Evolutionary conservation across 495 filamentous ascomycete genomes (phyloP), one percentile per base, ranked within the genome.

Genomic region (Daldinia decipiens): DNA sequence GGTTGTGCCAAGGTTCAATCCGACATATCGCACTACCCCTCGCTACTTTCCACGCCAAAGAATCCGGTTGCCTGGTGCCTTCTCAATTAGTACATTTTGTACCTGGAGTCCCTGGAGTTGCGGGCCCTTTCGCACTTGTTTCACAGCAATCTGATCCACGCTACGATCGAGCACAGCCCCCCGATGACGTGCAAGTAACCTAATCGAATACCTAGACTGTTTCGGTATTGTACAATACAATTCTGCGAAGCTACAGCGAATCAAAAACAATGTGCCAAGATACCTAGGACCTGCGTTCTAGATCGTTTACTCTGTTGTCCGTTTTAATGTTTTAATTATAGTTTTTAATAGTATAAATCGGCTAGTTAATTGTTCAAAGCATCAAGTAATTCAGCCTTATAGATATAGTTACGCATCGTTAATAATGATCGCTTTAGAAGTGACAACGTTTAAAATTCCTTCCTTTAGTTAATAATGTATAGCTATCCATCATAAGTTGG

Each of bases 171-270:
- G 62, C 62, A 67, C 58, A 32, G 61, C 61, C 68, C 36, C 26
- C 39, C 52, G 43, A 67, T 71, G 68, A 71, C 68, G 68, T 71
- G 68, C 62, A 21, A 43, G 52, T 36, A 36, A n/a, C 64, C 51
- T 63, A 62, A 65, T 67, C 64, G 69, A 67, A 2, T 24, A 24
- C 21, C 1, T 72, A 71, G 43, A 47, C 62, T 3, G 12, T 31
- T 24, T 65, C 59, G 43, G 50, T 34, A n/a, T n/a, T n/a, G n/a
- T n/a, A n/a, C n/a, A n/a, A n/a, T n/a, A 50, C 34, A 47, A 24
- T 12, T 47, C 8, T 3, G 34, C 34, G 12, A 36, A 36, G 34
- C 12, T 36, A 13, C 3, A 36, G 12, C 34, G 34, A 36, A 36
- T 36, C n/a, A n/a, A 11, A 36, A 36, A 36, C 34, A 36, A 36